phyloP scores from a whole-genome alignment of 2,329 filamentous ascomycete genomes.

The Xylariaceae sp. region DNA sequence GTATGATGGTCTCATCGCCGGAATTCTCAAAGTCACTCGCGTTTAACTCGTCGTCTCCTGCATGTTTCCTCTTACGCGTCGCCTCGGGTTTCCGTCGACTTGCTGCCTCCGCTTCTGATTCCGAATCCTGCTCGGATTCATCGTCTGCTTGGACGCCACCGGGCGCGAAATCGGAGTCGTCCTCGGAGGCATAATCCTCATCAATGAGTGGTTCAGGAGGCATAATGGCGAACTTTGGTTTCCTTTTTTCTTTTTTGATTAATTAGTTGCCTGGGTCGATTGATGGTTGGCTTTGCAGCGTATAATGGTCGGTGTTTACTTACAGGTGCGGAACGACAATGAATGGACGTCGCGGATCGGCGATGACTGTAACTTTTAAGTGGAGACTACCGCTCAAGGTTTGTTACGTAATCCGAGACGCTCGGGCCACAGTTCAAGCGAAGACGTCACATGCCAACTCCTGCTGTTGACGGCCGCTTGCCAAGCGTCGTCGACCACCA shows the following conservation, averaged over 20 bases:
- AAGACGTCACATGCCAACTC: neutral
- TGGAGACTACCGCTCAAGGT: neutral
- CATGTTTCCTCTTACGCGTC: slow-evolving; percentile 31
- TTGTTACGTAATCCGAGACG: neutral
- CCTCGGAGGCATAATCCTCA: slow-evolving; percentile 60
- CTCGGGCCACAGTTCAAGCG: neutral
- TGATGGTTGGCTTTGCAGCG: neutral
- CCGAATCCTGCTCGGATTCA: slow-evolving; percentile 49
- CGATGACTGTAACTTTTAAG: slow-evolving; percentile 1
- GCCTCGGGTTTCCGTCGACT: slow-evolving; percentile 16
- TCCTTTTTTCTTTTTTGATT: neutral
- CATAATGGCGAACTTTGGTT: slow-evolving; percentile 34
- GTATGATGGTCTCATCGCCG: slow-evolving; percentile 66
- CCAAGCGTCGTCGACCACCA: neutral
- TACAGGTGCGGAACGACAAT: too few relatives aligned
- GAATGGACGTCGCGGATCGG: neutral
- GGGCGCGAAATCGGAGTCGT: slow-evolving; percentile 70
- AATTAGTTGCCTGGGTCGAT: neutral
- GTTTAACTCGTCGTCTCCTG: slow-evolving; percentile 21
- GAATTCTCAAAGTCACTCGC: slow-evolving; percentile 59
- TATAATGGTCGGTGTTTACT: too few relatives aligned
- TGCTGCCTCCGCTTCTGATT: slow-evolving; percentile 48
- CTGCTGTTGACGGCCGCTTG: neutral
- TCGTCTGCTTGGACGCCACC: slow-evolving; percentile 45
- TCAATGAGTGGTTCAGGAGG: slow-evolving; percentile 37